These are phyloP conservation scores for Jackrogersella minutella DNA, from an alignment of 495 filamentous ascomycete species.

Conservation along the genomic window DNA sequence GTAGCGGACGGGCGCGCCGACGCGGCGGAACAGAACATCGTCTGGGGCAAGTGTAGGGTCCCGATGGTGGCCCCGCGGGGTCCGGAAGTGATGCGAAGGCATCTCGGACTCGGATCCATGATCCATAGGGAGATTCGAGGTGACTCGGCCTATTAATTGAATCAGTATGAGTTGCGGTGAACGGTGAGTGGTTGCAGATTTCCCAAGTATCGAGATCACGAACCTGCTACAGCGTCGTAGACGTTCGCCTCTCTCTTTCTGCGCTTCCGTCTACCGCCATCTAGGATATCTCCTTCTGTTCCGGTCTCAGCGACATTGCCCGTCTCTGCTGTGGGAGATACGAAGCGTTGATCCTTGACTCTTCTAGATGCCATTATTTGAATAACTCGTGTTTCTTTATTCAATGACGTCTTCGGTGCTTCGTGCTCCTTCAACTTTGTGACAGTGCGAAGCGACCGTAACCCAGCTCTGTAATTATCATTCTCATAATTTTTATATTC, in stretches of 20 bases:
- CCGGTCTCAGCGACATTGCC: conserved; percentile 13
- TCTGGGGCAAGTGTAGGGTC: conserved; percentile 69
- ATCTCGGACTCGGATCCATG: conserved; percentile 36
- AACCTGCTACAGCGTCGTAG: conserved; percentile 85
- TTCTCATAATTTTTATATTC: too few species aligned
- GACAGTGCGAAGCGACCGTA: too few species aligned
- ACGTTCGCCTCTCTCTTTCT: conserved; percentile 59
- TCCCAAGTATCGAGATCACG: conserved; percentile 44
- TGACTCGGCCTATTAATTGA: conserved; percentile 18
- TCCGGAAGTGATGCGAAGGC: conserved; percentile 52
- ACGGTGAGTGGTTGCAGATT: conserved; percentile 45
- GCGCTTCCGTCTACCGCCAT: conserved; percentile 25
- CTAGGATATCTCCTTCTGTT: conserved; percentile 9
- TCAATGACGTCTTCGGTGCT: too few species aligned
- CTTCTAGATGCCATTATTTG: conserved; percentile 34
- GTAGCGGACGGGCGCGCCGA: conserved; percentile 67
- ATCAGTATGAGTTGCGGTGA: conserved; percentile 34
- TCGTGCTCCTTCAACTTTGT: too few species aligned
- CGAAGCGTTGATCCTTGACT: conserved; percentile 12
- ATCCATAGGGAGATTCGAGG: conserved; percentile 15
- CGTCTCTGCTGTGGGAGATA: not conserved
- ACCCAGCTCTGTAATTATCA: too few species aligned
- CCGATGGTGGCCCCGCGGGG: conserved; percentile 58
- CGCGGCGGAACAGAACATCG: conserved; percentile 73
- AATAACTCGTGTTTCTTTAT: not conserved